Evolutionary conservation across 2,329 filamentous ascomycete genomes (phyloP).

Genomic region (Diplodia scrobiculata): DNA sequence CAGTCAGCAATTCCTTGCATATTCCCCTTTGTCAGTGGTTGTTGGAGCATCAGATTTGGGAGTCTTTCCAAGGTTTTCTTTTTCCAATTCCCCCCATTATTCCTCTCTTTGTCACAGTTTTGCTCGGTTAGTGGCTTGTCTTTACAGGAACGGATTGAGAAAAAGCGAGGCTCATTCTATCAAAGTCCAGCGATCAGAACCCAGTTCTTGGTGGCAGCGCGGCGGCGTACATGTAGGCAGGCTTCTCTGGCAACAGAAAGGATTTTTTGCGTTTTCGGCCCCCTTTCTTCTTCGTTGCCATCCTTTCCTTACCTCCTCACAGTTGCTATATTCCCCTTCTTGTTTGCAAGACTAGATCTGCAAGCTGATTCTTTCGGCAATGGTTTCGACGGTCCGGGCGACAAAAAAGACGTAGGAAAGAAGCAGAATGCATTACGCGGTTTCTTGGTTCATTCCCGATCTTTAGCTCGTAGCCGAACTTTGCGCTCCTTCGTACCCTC

Average conservation of each 20-base stretch:
- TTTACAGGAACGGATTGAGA: constrained; percentile 12
- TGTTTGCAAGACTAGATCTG: background rate
- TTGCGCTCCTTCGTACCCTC: constrained; percentile 8
- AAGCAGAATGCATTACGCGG: constrained; percentile 14
- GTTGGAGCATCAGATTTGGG: constrained; percentile 17
- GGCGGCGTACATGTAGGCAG: constrained; percentile 23
- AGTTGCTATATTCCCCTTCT: background rate
- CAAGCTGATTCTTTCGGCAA: constrained; percentile 1
- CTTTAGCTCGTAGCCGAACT: background rate
- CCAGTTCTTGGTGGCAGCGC: background rate
- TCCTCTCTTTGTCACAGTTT: constrained; percentile 2
- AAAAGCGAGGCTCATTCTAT: constrained; percentile 24
- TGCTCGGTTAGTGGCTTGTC: constrained; percentile 7
- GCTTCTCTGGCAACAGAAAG: constrained; percentile 24
- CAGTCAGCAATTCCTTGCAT: constrained; percentile 27
- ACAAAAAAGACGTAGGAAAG: constrained; percentile 7
- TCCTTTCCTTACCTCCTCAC: background rate
- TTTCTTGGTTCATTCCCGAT: constrained; percentile 6
- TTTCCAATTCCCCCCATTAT: background rate
- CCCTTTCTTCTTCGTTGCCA: background rate
- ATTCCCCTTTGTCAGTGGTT: constrained; percentile 26
- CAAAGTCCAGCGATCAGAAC: constrained; percentile 11
- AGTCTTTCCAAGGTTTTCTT: constrained; percentile 8
- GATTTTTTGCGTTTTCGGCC: constrained; percentile 5
- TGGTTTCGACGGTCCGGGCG: constrained; percentile 8